Conservation (phyloP, 2,329 filamentous ascomycete genomes). For the Lecanicillium sp. region DNA sequence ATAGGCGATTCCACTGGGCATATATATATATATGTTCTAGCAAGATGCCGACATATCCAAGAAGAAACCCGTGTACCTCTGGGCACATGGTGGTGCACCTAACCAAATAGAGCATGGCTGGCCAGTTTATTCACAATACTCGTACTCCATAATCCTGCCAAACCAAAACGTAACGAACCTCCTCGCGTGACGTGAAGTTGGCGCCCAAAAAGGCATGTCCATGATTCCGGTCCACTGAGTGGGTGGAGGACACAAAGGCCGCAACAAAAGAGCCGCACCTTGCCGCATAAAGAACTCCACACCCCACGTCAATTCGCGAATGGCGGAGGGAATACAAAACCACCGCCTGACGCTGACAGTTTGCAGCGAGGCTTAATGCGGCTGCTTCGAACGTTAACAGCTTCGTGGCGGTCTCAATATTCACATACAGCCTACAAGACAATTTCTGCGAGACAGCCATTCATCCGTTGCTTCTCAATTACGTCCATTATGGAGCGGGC, state of each 20-base stretch:
- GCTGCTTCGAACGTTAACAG: background rate
- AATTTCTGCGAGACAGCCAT: background rate
- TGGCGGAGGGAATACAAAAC: background rate
- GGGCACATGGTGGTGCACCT: too few species aligned
- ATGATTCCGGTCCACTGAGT: constrained; percentile 3
- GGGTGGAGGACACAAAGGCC: constrained; percentile 3
- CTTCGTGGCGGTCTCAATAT: constrained; percentile 1
- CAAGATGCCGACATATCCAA: too few species aligned
- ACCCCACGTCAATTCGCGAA: background rate
- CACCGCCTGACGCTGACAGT: background rate
- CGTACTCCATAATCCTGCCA: too few species aligned
- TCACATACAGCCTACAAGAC: too few species aligned
- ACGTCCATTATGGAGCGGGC: constrained; percentile 36
- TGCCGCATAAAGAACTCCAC: background rate
- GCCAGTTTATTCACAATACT: too few species aligned
- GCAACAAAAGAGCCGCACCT: constrained; percentile 3
- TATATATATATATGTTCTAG: too few species aligned
- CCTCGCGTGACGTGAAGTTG: too few species aligned
- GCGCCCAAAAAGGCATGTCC: constrained; percentile 5
- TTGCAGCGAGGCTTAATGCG: too few species aligned
- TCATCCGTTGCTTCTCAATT: constrained; percentile 13
- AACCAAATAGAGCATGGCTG: too few species aligned
- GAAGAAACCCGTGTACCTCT: too few species aligned
- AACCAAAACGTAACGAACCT: too few species aligned
- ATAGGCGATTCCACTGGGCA: too few species aligned